A percentile compares a stretch with the other conserved stretches of the same genome.
Conservation (phyloP, 805 yeast genomes). For the Allodekkera sacchari region DNA sequence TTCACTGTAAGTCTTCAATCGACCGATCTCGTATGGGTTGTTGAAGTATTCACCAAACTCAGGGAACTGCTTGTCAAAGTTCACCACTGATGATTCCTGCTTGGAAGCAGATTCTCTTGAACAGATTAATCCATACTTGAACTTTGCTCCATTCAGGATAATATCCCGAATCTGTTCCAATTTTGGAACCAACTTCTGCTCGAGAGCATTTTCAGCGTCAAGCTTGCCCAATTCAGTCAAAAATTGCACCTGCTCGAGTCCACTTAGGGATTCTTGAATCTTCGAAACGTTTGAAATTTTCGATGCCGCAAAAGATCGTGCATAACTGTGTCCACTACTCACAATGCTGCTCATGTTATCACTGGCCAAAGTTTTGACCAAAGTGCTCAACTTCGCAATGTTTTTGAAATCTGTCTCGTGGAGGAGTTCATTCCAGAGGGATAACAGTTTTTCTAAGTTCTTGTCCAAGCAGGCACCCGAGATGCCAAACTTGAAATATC, state of each 20-base stretch:
- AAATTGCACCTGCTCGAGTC: constrained; percentile 72
- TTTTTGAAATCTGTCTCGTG: constrained; percentile 58
- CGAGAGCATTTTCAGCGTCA: constrained; percentile 43
- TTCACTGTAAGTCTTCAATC: not conserved
- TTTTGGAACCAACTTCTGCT: constrained; percentile 55
- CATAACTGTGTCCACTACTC: constrained; percentile 82
- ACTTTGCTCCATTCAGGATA: constrained; percentile 32
- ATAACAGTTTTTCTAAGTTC: constrained; percentile 52
- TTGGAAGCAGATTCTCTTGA: constrained; percentile 32
- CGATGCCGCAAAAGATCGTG: constrained; percentile 60
- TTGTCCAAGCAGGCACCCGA: constrained; percentile 64
- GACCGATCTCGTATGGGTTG: constrained; percentile 8
- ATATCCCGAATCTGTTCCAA: constrained; percentile 42
- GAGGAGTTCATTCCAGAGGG: constrained; percentile 63
- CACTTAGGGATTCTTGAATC: constrained; percentile 56
- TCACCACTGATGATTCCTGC: constrained; percentile 28
- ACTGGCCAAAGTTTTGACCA: constrained; percentile 67
- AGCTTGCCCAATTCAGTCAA: constrained; percentile 49
- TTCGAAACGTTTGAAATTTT: constrained; percentile 51
- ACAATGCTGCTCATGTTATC: constrained; percentile 75
- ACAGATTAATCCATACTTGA: constrained; percentile 52
- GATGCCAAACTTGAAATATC: constrained; percentile 47
- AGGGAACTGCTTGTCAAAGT: constrained; percentile 21
- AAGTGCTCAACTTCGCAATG: constrained; percentile 58
- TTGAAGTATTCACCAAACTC: constrained; percentile 4